Evolutionary conservation across 2,329 filamentous ascomycete species (phyloP).

Genomic region (Periconia sp.): DNA sequence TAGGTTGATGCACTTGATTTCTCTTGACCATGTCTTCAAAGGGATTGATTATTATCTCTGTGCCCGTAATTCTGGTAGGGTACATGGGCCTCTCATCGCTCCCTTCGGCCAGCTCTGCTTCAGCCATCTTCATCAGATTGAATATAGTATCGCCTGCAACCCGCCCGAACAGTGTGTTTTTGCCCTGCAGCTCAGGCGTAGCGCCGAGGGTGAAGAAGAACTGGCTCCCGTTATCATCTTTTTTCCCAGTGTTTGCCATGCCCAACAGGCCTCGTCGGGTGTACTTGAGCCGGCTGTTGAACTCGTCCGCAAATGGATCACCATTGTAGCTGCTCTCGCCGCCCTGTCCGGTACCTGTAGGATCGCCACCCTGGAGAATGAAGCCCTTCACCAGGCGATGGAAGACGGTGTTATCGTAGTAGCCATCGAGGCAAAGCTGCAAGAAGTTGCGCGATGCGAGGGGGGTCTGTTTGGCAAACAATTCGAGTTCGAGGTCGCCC

Average conservation of each 20-base stretch:
- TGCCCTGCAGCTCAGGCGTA: conserved; percentile 81
- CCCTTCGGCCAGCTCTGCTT: conserved; percentile 75
- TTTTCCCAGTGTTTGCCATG: conserved; percentile 87
- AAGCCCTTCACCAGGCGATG: conserved; percentile 91
- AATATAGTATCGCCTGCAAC: conserved; percentile 94
- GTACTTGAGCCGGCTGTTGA: conserved; percentile 90
- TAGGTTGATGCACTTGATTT: conserved; percentile 57
- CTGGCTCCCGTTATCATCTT: conserved; percentile 86
- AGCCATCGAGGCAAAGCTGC: conserved; percentile 90
- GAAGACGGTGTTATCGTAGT: conserved; percentile 92
- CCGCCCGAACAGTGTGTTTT: conserved; percentile 92
- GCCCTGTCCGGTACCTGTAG: conserved; percentile 87
- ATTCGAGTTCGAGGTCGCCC: conserved; percentile 86
- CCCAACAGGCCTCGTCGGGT: conserved; percentile 86
- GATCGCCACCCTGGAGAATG: conserved; percentile 92
- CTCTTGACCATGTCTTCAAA: conserved; percentile 80
- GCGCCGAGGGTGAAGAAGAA: conserved; percentile 91
- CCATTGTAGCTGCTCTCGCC: conserved; percentile 91
- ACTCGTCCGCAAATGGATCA: conserved; percentile 81
- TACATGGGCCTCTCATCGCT: conserved; percentile 83
- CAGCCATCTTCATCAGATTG: conserved; percentile 91
- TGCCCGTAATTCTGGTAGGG: conserved; percentile 72
- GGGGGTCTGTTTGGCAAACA: conserved; percentile 93
- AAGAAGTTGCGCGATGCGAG: conserved; percentile 93
- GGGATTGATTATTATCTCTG: conserved; percentile 79